Conservation (phyloP, 83 land plant genomes). For the Isoetes engelmannii region DNA sequence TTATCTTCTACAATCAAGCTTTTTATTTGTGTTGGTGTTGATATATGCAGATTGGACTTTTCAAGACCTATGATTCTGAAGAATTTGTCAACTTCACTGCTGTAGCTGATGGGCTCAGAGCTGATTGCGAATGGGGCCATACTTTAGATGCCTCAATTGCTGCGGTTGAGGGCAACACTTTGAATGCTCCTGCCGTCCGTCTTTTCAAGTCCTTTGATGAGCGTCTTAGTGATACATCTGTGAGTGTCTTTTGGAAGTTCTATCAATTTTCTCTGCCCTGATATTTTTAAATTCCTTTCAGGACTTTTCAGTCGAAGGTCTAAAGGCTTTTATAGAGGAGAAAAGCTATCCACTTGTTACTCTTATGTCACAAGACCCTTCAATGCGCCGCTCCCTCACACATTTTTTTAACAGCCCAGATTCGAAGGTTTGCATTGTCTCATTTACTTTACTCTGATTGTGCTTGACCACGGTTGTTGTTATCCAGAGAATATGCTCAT, state of each 20-base stretch:
- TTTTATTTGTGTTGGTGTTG: not conserved
- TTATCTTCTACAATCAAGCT: not conserved
- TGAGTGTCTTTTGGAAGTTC: slow-evolving; percentile 19
- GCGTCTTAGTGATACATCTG: slow-evolving; percentile 63
- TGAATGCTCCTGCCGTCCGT: slow-evolving; percentile 53
- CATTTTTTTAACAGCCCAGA: slow-evolving; percentile 57
- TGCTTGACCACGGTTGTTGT: not conserved
- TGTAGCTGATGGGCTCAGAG: slow-evolving; percentile 60
- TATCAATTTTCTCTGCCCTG: not conserved
- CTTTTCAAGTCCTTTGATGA: slow-evolving; percentile 87
- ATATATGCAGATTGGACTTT: slow-evolving; percentile 62
- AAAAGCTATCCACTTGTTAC: slow-evolving; percentile 61
- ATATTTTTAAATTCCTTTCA: slow-evolving; percentile 14
- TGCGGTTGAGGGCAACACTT: slow-evolving; percentile 54
- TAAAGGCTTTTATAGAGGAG: slow-evolving; percentile 65
- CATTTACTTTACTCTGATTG: not conserved
- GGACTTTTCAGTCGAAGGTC: slow-evolving; percentile 59
- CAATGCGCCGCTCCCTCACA: slow-evolving; percentile 42
- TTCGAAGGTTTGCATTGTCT: slow-evolving; percentile 42
- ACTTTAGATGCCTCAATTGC: slow-evolving; percentile 59
- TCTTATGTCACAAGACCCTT: slow-evolving; percentile 56
- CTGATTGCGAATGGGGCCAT: slow-evolving; percentile 75
- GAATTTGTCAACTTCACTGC: slow-evolving; percentile 50
- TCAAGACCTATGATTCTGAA: slow-evolving; percentile 50
- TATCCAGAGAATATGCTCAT: not conserved